phyloP scores from a whole-genome alignment of 805 yeast species.

The Spathaspora sp. region DNA sequence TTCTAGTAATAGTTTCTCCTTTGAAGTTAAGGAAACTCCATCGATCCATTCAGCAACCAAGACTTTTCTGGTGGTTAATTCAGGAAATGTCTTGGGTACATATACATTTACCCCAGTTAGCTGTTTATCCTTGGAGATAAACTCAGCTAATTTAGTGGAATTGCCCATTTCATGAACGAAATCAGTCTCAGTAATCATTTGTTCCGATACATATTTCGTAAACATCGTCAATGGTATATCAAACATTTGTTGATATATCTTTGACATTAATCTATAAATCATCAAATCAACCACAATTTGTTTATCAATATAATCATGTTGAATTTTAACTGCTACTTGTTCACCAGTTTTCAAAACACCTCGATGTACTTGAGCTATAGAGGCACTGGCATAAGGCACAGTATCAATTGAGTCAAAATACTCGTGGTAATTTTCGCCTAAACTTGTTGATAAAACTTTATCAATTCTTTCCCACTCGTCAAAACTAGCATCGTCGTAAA shows the following conservation, averaged over 20 bases:
- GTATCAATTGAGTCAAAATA: constrained; percentile 47
- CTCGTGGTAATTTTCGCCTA: constrained; percentile 15
- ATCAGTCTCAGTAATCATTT: constrained; percentile 58
- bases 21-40: constrained; percentile 55
- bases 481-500: constrained; percentile 68
- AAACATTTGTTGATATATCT: constrained; percentile 54
- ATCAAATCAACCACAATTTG: constrained; percentile 61
- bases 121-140: constrained; percentile 41
- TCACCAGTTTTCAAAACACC: constrained; percentile 47
- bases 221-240: constrained; percentile 60
- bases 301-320: constrained; percentile 56
- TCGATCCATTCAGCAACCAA: constrained; percentile 75
- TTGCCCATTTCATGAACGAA: constrained; percentile 56
- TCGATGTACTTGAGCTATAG: constrained; percentile 67
- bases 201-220: constrained; percentile 54
- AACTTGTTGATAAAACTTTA: constrained; percentile 21
- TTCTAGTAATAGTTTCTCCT: constrained; percentile 35
- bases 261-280: constrained; percentile 52
- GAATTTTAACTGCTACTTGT: constrained; percentile 63
- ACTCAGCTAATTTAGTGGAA: constrained; percentile 34
- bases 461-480: constrained; percentile 51
- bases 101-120: constrained; percentile 39
- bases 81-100: constrained; percentile 51
- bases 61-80: constrained; percentile 47
- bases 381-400: constrained; percentile 69